These are phyloP conservation scores for Neocatenulostroma microsporum DNA, from an alignment of 2,329 filamentous ascomycete species.

Conservation along the genomic window DNA sequence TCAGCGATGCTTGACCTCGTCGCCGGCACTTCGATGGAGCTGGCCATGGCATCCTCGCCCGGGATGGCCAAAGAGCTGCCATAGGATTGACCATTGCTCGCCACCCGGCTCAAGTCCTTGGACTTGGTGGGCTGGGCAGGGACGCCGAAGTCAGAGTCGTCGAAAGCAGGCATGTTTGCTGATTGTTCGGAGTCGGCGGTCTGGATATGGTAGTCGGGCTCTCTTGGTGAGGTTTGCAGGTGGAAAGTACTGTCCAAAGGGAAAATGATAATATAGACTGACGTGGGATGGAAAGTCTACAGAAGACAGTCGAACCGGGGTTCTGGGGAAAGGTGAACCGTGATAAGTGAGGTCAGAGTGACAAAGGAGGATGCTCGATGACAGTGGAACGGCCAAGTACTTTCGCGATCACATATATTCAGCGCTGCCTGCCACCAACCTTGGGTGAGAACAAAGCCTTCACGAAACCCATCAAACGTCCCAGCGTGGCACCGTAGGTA, in stretches of 20 bases:
- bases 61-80: slow-evolving; percentile 36
- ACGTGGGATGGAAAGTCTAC: no score
- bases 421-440: neutral
- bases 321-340: no score
- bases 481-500: slow-evolving; percentile 1
- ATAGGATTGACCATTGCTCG: slow-evolving; percentile 22
- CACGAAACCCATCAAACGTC: neutral
- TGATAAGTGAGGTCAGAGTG: slow-evolving; percentile 8
- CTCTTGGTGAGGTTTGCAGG: no score
- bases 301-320: no score
- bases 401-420: slow-evolving; percentile 1
- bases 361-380: no score
- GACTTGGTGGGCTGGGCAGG: slow-evolving; percentile 8
- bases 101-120: slow-evolving; percentile 15
- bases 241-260: no score
- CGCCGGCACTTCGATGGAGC: slow-evolving; percentile 62
- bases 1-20: slow-evolving; percentile 61
- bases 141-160: slow-evolving; percentile 49
- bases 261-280: no score
- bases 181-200: neutral
- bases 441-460: slow-evolving; percentile 3
- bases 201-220: neutral
- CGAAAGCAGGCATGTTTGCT: slow-evolving; percentile 55
- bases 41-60: slow-evolving; percentile 35
- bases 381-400: no score